Base-by-base conservation (phyloP, 2,329 filamentous ascomycete genomes). In the Clarireedia monteithiana region DNA sequence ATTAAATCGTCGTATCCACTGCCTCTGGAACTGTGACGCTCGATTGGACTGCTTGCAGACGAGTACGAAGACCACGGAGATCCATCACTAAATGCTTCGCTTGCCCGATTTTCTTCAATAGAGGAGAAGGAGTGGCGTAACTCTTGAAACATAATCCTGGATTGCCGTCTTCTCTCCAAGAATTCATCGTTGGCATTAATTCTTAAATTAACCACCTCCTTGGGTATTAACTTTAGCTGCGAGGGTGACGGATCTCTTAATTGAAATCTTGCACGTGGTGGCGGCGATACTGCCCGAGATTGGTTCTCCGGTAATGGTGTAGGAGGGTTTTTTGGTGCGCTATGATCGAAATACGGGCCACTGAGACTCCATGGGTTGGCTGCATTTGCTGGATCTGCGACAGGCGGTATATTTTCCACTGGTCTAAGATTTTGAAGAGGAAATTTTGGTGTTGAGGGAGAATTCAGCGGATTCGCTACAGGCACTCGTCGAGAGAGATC, bases 151-250 rank as follows among this genome's bases (percentile, higher is more conserved):
- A 60, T 38, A 6, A 66, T 36, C 34, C 62, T 58, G 34, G 64
- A 66, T 34, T 59, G 60, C 24, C 62, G 58, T 39, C 65, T 53
- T 44, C 62, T 59, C 42, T 64, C 65, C 6, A 67, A 40, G 17
- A 64, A 67, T 36, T 66, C 61, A 14, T 68, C 65, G 57, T 68
- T 68, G 15, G 60, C 60, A 23, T 45, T 58, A 4, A 68, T 44
- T 23, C 63, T 59, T 34, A 44, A 58, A 44, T 57, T 54, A 4
- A 68, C 62, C 5, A 63, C 44, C 45, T 67, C 64, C 48, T 59
- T 63, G 10, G 62, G 57, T 34, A 68, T 67, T 10, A 64, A 47
- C 26, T 39, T 55, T 42, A 48, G 49, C 10, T 40, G 46, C 9
- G 39, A 34, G 26, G 63, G 63, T 26, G 63, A 63, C 24, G 61